Evolutionary conservation across 345 rosid genomes (phyloP).

Genomic region (Triadica sebifera): DNA sequence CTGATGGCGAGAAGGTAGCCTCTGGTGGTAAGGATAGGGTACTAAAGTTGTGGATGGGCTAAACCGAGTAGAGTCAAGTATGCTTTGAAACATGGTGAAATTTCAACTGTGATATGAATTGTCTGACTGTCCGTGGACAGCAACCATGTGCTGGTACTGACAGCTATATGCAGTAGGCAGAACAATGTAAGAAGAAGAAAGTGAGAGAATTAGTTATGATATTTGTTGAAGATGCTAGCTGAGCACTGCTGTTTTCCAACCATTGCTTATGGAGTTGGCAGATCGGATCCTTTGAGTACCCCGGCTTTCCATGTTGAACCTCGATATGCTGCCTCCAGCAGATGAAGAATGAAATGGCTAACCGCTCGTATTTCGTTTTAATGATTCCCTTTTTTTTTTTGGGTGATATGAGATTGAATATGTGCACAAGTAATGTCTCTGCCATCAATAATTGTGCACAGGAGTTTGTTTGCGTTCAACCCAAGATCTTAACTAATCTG

Average conservation of each 20-base stretch:
- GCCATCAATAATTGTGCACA: no score
- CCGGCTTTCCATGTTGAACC: no score
- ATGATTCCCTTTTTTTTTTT: neutral
- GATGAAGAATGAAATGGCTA: neutral
- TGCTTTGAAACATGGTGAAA: conserved; percentile 3
- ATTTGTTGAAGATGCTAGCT: neutral
- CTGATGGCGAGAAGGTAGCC: conserved; percentile 97
- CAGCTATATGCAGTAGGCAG: neutral
- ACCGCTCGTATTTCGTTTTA: neutral
- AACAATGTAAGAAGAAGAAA: neutral
- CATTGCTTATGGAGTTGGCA: neutral
- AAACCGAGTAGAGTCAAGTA: conserved; percentile 16
- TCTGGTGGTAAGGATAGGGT: conserved; percentile 92
- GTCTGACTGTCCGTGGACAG: no score
- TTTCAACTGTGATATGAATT: neutral
- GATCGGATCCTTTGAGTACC: neutral
- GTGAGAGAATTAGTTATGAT: neutral
- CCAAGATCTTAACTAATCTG: no score
- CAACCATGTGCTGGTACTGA: neutral
- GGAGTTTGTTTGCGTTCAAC: no score
- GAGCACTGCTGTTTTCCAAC: neutral
- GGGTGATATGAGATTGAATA: neutral
- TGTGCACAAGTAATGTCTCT: no score
- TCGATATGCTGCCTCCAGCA: neutral
- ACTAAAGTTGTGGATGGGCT: conserved; percentile 94